Percentiles rank a stretch among this genome's conserved stretches.
Evolutionary conservation across 306 rosid genomes (phyloP).

Genomic region (Coriaria nepalensis): DNA sequence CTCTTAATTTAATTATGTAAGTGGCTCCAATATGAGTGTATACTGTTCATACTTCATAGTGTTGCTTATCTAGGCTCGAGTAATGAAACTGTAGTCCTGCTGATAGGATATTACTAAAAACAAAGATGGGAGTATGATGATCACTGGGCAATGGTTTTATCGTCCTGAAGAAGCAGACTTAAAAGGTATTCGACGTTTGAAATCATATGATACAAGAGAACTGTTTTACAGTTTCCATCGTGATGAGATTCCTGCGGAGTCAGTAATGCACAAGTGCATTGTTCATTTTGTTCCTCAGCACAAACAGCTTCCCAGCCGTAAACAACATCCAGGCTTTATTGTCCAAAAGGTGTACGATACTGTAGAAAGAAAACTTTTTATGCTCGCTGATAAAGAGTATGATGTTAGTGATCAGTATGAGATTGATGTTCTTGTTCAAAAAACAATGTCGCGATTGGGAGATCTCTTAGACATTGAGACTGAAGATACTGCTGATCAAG

Average conservation of each 20-base stretch:
- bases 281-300: conserved; percentile 78
- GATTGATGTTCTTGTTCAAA: conserved; percentile 72
- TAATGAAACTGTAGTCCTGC: no score
- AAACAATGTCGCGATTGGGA: conserved; percentile 51
- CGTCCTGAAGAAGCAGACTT: conserved; percentile 96
- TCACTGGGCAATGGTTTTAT: conserved; percentile 35
- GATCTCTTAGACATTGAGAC: conserved; percentile 68
- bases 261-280: conserved; percentile 89
- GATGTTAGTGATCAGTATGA: conserved; percentile 71
- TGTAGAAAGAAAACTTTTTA: conserved; percentile 84
- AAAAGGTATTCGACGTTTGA: conserved; percentile 77
- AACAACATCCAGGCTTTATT: conserved; percentile 91
- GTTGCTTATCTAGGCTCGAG: no score
- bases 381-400: conserved; percentile 75
- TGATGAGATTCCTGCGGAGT: conserved; percentile 89
- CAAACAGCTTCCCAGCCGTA: conserved; percentile 83
- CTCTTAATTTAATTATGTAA: no score
- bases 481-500: conserved; percentile 48
- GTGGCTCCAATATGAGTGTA: no score
- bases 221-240: conserved; percentile 95
- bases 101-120: no score
- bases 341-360: conserved; percentile 88
- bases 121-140: no score
- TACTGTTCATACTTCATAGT: no score
- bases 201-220: conserved; percentile 85